Percentiles rank a stretch among this genome's conserved stretches.
These are phyloP conservation scores for Scheffersomyces titani DNA, from an alignment of 1,139 yeast species.

Conservation along the genomic window DNA sequence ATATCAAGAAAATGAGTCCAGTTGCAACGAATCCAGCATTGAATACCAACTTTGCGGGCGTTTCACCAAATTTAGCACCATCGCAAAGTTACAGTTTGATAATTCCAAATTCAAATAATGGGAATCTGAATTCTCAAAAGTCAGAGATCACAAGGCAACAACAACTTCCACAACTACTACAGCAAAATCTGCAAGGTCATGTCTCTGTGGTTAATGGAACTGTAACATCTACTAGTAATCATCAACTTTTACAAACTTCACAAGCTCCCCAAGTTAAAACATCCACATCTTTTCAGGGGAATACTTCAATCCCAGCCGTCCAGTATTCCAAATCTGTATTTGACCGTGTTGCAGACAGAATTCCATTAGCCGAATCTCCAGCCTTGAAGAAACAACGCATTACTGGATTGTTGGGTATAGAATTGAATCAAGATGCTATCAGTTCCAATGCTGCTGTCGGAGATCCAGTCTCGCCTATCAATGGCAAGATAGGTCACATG, in stretches of 20 bases:
- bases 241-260: no score
- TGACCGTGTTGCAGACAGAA: slow-evolving; percentile 10
- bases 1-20: slow-evolving; percentile 5
- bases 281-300: background rate
- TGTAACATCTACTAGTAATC: no score
- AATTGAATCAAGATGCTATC: slow-evolving; percentile 12
- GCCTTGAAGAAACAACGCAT: slow-evolving; percentile 20
- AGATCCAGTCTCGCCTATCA: background rate
- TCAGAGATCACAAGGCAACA: background rate
- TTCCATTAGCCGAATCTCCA: slow-evolving; percentile 7
- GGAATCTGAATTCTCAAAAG: background rate
- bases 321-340: slow-evolving; percentile 1
- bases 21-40: background rate
- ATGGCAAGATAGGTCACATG: background rate
- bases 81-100: background rate
- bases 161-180: background rate
- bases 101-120: background rate
- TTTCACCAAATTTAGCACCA: background rate
- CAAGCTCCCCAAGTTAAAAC: background rate
- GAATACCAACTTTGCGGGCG: background rate
- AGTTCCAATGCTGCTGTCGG: background rate
- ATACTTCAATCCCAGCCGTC: background rate
- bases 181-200: background rate
- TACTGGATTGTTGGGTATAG: slow-evolving; percentile 21
- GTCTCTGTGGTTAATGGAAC: no score